phyloP scores from a whole-genome alignment of 768 basidiomycete genomes.

The Amanita exitialis region DNA sequence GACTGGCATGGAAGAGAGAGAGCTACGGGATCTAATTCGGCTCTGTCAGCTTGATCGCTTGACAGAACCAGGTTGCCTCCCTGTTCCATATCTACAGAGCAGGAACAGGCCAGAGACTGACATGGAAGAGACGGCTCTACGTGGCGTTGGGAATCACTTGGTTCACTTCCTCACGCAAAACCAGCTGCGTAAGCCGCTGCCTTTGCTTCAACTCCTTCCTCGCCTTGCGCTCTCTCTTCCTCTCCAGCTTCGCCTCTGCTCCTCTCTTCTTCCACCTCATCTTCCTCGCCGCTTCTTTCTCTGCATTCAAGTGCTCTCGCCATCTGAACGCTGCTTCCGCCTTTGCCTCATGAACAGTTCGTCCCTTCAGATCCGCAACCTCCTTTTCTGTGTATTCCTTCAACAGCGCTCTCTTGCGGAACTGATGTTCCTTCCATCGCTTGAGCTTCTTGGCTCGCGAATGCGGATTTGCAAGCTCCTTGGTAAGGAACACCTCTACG shows the following conservation, averaged over 20 bases:
- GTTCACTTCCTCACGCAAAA: conserved; percentile 44
- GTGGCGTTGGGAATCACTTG: conserved; percentile 45
- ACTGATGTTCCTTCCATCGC: conserved; percentile 57
- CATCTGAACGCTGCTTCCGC: conserved; percentile 74
- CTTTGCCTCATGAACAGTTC: conserved; percentile 49
- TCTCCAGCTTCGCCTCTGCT: conserved; percentile 39
- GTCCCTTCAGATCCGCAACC: conserved; percentile 45
- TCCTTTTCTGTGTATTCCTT: conserved; percentile 45
- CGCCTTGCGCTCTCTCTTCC: conserved; percentile 44
- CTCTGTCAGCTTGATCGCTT: no score
- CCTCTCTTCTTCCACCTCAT: conserved; percentile 42
- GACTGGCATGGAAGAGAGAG: conserved; percentile 17
- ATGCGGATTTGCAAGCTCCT: conserved; percentile 75
- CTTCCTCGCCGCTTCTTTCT: conserved; percentile 52
- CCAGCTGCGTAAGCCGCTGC: conserved; percentile 44
- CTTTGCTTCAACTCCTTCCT: conserved; percentile 43
- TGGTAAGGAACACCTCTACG: conserved; percentile 53
- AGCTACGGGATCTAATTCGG: background rate
- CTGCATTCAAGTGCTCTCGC: conserved; percentile 46
- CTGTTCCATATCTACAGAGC: no score
- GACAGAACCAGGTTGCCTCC: no score
- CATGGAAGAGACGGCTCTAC: no score
- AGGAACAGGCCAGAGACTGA: no score
- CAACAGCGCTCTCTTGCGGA: conserved; percentile 37
- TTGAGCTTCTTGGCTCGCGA: conserved; percentile 73